Percentiles rank a stretch among this genome's conserved stretches.
Evolutionary conservation across 371 early-diverging fungal genomes (phyloP).

Genomic region (Mortierella sp.): DNA sequence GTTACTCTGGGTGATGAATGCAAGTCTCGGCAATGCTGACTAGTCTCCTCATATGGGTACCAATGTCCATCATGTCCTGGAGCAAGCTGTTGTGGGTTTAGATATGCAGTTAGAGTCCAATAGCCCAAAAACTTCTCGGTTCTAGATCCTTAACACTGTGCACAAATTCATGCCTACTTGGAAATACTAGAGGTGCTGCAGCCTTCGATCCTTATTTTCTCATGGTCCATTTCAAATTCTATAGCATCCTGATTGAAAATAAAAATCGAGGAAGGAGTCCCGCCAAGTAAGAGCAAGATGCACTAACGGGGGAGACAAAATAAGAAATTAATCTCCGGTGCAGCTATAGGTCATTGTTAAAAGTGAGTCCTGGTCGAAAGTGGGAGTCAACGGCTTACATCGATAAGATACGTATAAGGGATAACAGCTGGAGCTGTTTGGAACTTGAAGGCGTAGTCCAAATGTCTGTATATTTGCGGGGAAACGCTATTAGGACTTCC

Average conservation of each 20-base stretch:
- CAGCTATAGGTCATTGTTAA: background rate
- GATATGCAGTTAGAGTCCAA: too few species aligned
- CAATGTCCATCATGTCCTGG: slow-evolving; percentile 51
- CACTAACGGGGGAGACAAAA: slow-evolving; percentile 3
- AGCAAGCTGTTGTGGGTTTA: slow-evolving; percentile 33
- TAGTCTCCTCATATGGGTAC: slow-evolving; percentile 57
- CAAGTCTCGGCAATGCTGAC: slow-evolving; percentile 55
- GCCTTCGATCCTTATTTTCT: slow-evolving; percentile 59
- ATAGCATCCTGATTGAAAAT: slow-evolving; percentile 11
- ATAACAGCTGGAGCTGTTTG: slow-evolving; percentile 32
- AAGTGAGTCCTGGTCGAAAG: too few species aligned
- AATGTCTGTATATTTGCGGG: slow-evolving; percentile 26
- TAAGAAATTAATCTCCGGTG: too few species aligned
- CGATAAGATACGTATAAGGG: slow-evolving; percentile 16
- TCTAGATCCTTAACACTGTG: too few species aligned
- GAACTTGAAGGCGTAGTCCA: slow-evolving; percentile 56
- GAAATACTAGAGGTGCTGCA: slow-evolving; percentile 53
- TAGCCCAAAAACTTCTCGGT: too few species aligned
- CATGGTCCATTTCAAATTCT: slow-evolving; percentile 50
- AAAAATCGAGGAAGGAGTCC: slow-evolving; percentile 40
- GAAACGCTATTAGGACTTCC: background rate
- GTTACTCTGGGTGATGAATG: slow-evolving; percentile 56
- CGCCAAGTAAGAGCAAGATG: slow-evolving; percentile 29
- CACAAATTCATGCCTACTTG: slow-evolving; percentile 23
- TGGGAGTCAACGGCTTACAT: slow-evolving; percentile 1